phyloP scores from a whole-genome alignment of 1,284 basidiomycete genomes.

The Papiliotrema flavescens region DNA sequence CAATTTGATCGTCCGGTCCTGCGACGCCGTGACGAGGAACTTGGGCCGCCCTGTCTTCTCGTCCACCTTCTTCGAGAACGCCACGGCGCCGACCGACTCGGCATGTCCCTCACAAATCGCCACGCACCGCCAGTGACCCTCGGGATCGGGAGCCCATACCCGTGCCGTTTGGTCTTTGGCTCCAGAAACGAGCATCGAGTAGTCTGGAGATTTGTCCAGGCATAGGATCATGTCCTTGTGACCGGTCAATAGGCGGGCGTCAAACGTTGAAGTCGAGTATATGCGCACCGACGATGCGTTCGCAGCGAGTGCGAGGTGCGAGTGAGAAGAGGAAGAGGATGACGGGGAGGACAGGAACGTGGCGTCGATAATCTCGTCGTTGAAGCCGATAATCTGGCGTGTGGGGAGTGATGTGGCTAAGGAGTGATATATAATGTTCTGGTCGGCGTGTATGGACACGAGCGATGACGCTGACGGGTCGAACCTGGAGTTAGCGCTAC shows the following conservation, averaged over 20 bases:
- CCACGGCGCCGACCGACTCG: constrained; percentile 88
- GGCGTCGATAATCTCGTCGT: constrained; percentile 94
- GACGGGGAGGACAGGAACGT: constrained; percentile 62
- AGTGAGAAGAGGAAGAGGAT: constrained; percentile 37
- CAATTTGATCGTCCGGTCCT: constrained; percentile 97
- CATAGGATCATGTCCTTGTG: constrained; percentile 90
- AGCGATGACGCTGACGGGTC: constrained; percentile 61
- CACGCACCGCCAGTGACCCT: constrained; percentile 67
- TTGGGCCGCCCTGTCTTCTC: constrained; percentile 22
- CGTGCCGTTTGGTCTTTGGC: constrained; percentile 88
- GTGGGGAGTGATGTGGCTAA: constrained; percentile 60
- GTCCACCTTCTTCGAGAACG: constrained; percentile 60
- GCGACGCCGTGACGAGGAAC: constrained; percentile 89
- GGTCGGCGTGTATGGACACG: constrained; percentile 92
- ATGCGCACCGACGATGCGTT: constrained; percentile 90
- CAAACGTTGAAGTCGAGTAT: constrained; percentile 67
- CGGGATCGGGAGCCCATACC: constrained; percentile 69
- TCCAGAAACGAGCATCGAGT: constrained; percentile 76
- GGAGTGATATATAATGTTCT: constrained; percentile 89
- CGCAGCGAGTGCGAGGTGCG: constrained; percentile 86
- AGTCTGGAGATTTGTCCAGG: constrained; percentile 66
- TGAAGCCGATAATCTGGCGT: constrained; percentile 94
- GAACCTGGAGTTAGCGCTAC: constrained; percentile 57
- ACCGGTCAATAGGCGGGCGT: constrained; percentile 77
- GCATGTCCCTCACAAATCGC: constrained; percentile 90